A percentile compares a stretch with the other conserved stretches of the same genome.
phyloP scores from a whole-genome alignment of 2,329 filamentous ascomycete genomes.

The Claviceps sp. region DNA sequence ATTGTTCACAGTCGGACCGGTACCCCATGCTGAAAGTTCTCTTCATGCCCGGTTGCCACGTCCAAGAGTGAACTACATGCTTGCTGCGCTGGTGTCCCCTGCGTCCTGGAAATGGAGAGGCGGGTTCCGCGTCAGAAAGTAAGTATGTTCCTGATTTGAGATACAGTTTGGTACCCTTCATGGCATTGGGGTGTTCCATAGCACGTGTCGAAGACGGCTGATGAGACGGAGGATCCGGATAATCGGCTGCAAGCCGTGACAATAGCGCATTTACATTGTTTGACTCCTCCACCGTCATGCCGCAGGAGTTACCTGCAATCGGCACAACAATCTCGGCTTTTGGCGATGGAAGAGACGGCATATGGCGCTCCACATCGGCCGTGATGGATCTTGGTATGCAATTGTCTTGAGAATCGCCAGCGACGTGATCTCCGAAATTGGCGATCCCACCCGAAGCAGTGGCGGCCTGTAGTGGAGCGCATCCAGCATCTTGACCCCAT shows the following conservation, averaged over 20 bases:
- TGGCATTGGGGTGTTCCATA: conserved; percentile 26
- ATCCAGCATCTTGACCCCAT: conserved; percentile 36
- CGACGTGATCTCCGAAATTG: conserved; percentile 27
- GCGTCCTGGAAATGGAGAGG: conserved; percentile 33
- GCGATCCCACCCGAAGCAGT: conserved; percentile 21
- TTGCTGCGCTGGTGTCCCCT: conserved; percentile 44
- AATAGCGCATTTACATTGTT: background rate
- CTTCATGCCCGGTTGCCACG: conserved; percentile 49
- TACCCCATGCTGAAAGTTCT: conserved; percentile 67
- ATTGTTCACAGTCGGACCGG: conserved; percentile 66
- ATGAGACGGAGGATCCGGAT: conserved; percentile 10
- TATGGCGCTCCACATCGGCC: conserved; percentile 33
- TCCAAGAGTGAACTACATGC: conserved; percentile 48
- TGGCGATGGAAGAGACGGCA: conserved; percentile 42
- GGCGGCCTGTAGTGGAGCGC: conserved; percentile 20
- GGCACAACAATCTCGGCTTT: conserved; percentile 42
- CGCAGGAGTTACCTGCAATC: conserved; percentile 20
- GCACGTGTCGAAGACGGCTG: conserved; percentile 18
- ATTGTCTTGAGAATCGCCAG: conserved; percentile 25
- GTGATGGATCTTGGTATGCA: conserved; percentile 35
- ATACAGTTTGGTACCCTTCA: conserved; percentile 23
- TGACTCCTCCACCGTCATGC: conserved; percentile 16
- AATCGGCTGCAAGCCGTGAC: background rate
- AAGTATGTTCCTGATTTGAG: conserved; percentile 9
- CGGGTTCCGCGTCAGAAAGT: conserved; percentile 21